Evolutionary conservation across 1,139 yeast genomes (phyloP), one percentile per base, ranked within the genome.

Genomic region (Scheffersomyces segobiensis): DNA sequence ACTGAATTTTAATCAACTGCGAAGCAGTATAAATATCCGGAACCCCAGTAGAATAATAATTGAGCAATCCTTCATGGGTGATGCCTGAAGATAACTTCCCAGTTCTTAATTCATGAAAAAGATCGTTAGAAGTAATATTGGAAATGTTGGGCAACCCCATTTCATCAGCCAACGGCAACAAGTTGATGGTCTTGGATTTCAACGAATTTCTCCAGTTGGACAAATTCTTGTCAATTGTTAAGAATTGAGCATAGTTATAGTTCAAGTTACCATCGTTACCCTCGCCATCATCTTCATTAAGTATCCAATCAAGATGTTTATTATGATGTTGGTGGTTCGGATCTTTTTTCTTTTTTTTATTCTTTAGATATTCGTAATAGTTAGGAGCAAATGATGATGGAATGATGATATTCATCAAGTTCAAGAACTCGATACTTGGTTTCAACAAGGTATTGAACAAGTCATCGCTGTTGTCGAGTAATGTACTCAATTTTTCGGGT

Each of bases 231-330:
- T 81, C 85, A 54, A 81, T 81, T 4, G 77, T 74, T 46, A 77
- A 69, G 60, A 81, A 81, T 59, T 81, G 85, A 57, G 74, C 75
- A 58, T 77, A 80, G 62, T 81, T 80, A 63, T 80, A 80, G 61
- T 81, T 81, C 64, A 81, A 74, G 60, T 81, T 80, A 18, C 85
- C 85, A 65, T 81, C 85, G 61, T 80, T 80, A 17, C 84, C 84
- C 65, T 81, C 84, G 32, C 84, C 84, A 63, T 79, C 85, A 60
- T 79, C 83, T 60, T 80, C 83, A 61, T 79, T 80, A 49, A 80
- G 69, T 39, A 80, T 79, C 83, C 84, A 79, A 60, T 80, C 84
- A 46, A 80, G 65, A 56, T 72, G 78, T 53, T 72, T 73, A 3
- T 73, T 74, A 46, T 67, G 73, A 65, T 57, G 63, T 17, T 70